phyloP scores from a whole-genome alignment of 148 eudicot genomes.

The Rhododendron ovatum region DNA sequence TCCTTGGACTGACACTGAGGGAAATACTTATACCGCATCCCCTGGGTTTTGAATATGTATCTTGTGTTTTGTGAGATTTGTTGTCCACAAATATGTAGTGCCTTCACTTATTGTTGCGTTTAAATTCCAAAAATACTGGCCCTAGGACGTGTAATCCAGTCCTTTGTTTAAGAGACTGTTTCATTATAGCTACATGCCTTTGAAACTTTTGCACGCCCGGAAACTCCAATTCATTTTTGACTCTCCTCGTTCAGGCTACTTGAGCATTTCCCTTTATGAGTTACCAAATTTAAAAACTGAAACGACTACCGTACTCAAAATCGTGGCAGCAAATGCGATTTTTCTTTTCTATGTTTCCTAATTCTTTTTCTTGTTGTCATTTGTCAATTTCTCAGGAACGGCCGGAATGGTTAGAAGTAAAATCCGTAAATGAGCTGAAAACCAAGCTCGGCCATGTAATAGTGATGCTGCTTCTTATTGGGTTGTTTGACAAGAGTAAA shows the following conservation, averaged over 20 bases:
- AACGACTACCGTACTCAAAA: not conserved
- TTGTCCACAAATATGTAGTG: not conserved
- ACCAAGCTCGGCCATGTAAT: constrained; percentile 95
- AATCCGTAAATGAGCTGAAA: constrained; percentile 78
- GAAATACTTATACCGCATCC: not conserved
- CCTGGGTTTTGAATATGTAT: not conserved
- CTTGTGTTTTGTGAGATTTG: not conserved
- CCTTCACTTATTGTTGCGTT: not conserved
- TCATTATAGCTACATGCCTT: not conserved
- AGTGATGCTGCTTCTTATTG: constrained; percentile 88
- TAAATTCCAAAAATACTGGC: not conserved
- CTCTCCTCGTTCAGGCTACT: not conserved
- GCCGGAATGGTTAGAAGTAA: constrained; percentile 83
- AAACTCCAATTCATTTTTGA: not conserved
- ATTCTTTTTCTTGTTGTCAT: not conserved
- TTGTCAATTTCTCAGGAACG: constrained; percentile 56
- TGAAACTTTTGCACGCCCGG: not conserved
- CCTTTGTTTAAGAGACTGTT: not conserved
- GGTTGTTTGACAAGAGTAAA: constrained; percentile 81
- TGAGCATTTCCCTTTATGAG: not conserved
- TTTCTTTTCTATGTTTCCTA: not conserved
- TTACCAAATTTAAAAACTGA: not conserved
- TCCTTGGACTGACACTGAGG: not conserved
- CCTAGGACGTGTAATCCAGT: not conserved
- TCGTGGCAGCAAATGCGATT: not conserved